Conservation (phyloP, 2,329 filamentous ascomycete species). For the Mycosphaerella sp. region DNA sequence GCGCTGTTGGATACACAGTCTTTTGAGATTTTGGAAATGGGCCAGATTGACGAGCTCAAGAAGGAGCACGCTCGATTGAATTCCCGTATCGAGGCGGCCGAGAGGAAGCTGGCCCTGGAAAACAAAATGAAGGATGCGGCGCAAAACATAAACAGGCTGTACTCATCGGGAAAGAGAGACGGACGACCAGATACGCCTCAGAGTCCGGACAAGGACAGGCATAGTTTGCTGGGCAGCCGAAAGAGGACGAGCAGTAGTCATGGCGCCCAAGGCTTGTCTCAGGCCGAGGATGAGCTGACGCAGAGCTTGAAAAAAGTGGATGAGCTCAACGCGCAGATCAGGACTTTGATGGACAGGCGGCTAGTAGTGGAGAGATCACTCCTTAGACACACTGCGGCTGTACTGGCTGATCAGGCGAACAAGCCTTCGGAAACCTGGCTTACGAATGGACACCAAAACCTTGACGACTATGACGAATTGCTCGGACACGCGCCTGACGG, state of each 20-base stretch:
- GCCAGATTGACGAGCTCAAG: conserved; percentile 87
- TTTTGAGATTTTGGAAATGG: conserved; percentile 80
- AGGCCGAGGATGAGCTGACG: conserved; percentile 68
- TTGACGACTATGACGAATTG: conserved; percentile 23
- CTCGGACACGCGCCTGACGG: conserved; percentile 22
- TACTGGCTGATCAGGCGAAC: conserved; percentile 69
- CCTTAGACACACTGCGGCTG: conserved; percentile 84
- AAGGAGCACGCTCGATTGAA: conserved; percentile 70
- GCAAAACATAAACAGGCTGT: conserved; percentile 74
- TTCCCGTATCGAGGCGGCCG: conserved; percentile 72
- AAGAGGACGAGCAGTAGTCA: conserved; percentile 35
- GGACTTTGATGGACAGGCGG: conserved; percentile 68
- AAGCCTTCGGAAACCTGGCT: conserved; percentile 11
- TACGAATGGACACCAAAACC: conserved; percentile 15
- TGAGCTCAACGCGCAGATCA: conserved; percentile 73
- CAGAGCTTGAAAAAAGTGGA: conserved; percentile 76
- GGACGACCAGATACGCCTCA: conserved; percentile 41
- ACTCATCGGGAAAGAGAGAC: conserved; percentile 50
- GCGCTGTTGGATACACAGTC: conserved; percentile 81
- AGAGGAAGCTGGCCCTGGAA: conserved; percentile 79
- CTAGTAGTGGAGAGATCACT: conserved; percentile 70
- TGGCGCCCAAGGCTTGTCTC: conserved; percentile 41
- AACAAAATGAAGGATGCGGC: conserved; percentile 93
- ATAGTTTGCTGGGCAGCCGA: conserved; percentile 36
- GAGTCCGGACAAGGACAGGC: conserved; percentile 48